Conservation (phyloP, 768 basidiomycete species). For the Pulveroboletus sp. region DNA sequence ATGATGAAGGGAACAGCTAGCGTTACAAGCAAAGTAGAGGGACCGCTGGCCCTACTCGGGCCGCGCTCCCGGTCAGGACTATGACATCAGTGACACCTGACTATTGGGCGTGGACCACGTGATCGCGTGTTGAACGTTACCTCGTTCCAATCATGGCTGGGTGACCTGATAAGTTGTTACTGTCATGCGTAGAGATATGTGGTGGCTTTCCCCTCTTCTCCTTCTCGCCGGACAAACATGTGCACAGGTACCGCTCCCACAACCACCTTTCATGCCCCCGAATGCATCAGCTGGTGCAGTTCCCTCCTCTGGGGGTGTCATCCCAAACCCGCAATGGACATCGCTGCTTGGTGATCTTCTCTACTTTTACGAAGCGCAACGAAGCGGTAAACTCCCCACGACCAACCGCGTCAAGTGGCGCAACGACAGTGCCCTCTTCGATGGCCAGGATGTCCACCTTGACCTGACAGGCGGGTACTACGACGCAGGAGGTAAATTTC, state of each 20-base stretch:
- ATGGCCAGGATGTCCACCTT: slow-evolving; percentile 69
- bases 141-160: no score
- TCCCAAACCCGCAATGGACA: slow-evolving; percentile 78
- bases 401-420: slow-evolving; percentile 82
- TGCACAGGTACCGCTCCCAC: slow-evolving; percentile 62
- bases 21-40: no score
- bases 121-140: slow-evolving; percentile 37
- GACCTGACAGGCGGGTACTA: slow-evolving; percentile 88
- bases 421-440: slow-evolving; percentile 72
- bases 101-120: no score
- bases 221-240: slow-evolving; percentile 27
- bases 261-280: slow-evolving; percentile 62
- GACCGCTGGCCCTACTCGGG: no score
- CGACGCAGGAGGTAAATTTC: slow-evolving; percentile 77
- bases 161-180: no score
- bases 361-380: slow-evolving; percentile 90
- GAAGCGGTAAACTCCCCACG: slow-evolving; percentile 68
- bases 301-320: slow-evolving; percentile 34
- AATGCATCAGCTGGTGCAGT: slow-evolving; percentile 52
- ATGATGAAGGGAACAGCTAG: slow-evolving; percentile 82
- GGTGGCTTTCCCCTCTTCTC: slow-evolving; percentile 13
- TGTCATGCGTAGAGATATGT: no score
- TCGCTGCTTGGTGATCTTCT: slow-evolving; percentile 74
- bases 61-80: no score
- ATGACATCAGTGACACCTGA: no score